Percentiles rank a stretch among this genome's conserved stretches.
phyloP scores from a whole-genome alignment of 371 early-diverging fungal species.

The Mucor ambiguus region DNA sequence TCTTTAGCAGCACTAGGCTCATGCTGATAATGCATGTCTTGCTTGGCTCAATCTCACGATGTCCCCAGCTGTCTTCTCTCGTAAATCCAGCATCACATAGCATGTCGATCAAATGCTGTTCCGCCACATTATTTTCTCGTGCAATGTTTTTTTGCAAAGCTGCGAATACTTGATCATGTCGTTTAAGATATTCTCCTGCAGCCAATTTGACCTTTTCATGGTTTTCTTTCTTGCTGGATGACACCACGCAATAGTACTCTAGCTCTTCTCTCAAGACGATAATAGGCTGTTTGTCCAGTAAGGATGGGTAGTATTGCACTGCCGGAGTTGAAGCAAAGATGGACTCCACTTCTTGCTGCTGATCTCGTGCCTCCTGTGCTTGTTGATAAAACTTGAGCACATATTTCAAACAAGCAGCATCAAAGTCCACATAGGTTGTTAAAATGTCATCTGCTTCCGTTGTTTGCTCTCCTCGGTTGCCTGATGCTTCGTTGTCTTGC shows the following conservation, averaged over 20 bases:
- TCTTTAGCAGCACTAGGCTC: constrained; percentile 66
- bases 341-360: constrained; percentile 15
- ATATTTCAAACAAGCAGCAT: constrained; percentile 53
- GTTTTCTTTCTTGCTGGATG: constrained; percentile 32
- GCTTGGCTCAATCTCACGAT: constrained; percentile 68
- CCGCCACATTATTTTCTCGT: constrained; percentile 73
- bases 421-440: constrained; percentile 63
- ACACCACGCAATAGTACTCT: constrained; percentile 59
- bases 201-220: constrained; percentile 48
- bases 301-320: constrained; percentile 46
- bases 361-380: constrained; percentile 26
- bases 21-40: constrained; percentile 65
- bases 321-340: constrained; percentile 13
- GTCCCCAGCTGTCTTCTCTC: constrained; percentile 70
- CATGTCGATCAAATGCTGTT: constrained; percentile 81
- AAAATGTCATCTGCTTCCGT: constrained; percentile 28
- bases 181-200: constrained; percentile 60
- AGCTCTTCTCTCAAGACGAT: constrained; percentile 63
- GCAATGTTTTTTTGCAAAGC: constrained; percentile 69
- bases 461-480: constrained; percentile 19
- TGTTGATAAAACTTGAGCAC: constrained; percentile 53
- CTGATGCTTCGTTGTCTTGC: constrained; percentile 37
- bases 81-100: constrained; percentile 76
- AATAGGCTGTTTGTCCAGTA: constrained; percentile 69
- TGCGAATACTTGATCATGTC: constrained; percentile 66